Evolutionary conservation across 2,329 filamentous ascomycete genomes (phyloP).

Genomic region (Phialophora macrospora): DNA sequence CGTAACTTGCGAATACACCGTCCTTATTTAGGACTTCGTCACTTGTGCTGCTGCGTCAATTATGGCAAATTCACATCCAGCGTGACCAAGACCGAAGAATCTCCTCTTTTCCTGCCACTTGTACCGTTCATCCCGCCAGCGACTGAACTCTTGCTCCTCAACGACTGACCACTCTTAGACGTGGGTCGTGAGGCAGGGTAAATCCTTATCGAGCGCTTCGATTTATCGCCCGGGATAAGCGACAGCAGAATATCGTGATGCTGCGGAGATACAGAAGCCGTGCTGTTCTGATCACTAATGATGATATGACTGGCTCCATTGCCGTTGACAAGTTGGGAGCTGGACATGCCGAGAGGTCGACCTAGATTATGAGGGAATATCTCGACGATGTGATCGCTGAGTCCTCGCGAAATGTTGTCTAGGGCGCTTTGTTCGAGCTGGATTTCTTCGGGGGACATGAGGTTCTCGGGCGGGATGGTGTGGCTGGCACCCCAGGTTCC

Average conservation of each 20-base stretch:
- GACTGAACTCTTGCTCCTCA: constrained; percentile 36
- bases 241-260: constrained; percentile 40
- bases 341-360: constrained; percentile 27
- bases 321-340: constrained; percentile 23
- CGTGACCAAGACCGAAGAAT: constrained; percentile 35
- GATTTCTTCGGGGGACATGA: constrained; percentile 37
- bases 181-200: constrained; percentile 38
- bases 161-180: constrained; percentile 33
- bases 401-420: constrained; percentile 39
- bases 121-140: constrained; percentile 24
- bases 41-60: not conserved
- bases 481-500: constrained; percentile 33
- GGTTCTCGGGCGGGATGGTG: constrained; percentile 28
- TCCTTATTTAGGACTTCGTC: not conserved
- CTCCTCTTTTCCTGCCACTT: constrained; percentile 19
- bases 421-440: constrained; percentile 39
- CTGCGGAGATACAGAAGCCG: constrained; percentile 14
- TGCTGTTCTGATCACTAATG: constrained; percentile 1
- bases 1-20: not conserved
- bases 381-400: constrained; percentile 40
- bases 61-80: constrained; percentile 37
- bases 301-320: constrained; percentile 2
- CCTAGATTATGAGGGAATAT: constrained; percentile 36
- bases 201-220: constrained; percentile 38
- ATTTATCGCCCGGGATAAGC: constrained; percentile 39